These are phyloP conservation scores for Suillus occidentalis DNA, from an alignment of 768 basidiomycete species.

Conservation along the genomic window DNA sequence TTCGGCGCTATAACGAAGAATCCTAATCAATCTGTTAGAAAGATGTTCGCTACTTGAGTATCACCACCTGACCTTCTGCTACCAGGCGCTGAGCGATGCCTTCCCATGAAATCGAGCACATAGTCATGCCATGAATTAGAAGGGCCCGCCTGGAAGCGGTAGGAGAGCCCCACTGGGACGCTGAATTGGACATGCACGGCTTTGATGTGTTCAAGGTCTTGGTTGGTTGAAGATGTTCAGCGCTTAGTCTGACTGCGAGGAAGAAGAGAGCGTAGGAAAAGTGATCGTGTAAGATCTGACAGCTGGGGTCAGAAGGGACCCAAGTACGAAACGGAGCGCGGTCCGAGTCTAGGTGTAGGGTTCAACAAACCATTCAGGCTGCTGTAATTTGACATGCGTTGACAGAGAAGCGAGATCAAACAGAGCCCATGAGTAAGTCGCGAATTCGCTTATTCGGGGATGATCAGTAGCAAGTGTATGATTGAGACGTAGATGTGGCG, in stretches of 20 bases:
- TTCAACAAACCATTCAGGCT: neutral
- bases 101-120: slow-evolving; percentile 22
- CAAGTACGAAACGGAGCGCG: neutral
- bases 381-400: neutral
- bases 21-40: slow-evolving; percentile 13
- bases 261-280: neutral
- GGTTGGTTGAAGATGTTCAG: neutral
- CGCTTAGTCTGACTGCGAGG: neutral
- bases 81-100: slow-evolving; percentile 10
- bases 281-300: neutral
- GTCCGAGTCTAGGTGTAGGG: neutral
- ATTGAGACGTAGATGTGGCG: neutral
- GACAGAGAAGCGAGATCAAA: neutral
- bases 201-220: neutral
- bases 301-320: neutral
- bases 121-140: slow-evolving; percentile 23
- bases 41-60: neutral
- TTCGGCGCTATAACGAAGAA: slow-evolving; percentile 27
- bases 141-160: slow-evolving; percentile 16
- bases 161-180: slow-evolving; percentile 21
- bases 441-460: neutral
- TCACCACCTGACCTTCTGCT: slow-evolving; percentile 15
- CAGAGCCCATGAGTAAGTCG: neutral
- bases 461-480: neutral
- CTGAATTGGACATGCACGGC: slow-evolving; percentile 5